Evolutionary conservation across 257 asterid genomes (phyloP).

Genomic region (Lycium ferocissimum): DNA sequence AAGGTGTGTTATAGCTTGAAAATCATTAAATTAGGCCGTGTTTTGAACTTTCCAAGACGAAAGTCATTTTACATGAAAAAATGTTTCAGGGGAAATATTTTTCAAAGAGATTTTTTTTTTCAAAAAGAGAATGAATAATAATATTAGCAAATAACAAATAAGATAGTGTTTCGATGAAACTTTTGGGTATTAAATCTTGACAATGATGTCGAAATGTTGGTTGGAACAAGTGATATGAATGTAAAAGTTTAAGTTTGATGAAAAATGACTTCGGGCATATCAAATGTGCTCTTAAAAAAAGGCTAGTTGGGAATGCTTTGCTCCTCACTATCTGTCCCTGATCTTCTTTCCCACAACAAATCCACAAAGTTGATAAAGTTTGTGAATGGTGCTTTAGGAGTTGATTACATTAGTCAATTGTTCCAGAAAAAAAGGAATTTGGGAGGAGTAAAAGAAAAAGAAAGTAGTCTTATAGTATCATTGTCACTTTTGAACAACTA

Average conservation of each 20-base stretch:
- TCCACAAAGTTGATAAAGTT: not conserved
- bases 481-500: not conserved
- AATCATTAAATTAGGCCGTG: no score
- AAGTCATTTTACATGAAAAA: no score
- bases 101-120: not conserved
- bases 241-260: no score
- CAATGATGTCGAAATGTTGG: not conserved
- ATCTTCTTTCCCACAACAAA: not conserved
- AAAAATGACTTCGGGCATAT: not conserved
- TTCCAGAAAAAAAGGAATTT: not conserved
- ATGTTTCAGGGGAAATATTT: not conserved
- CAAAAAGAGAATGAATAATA: not conserved
- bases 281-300: constrained; percentile 7
- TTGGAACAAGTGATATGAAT: not conserved
- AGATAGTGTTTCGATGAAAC: not conserved
- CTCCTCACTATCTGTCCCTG: not conserved
- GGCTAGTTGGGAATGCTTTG: not conserved
- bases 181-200: no score
- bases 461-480: not conserved
- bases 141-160: no score
- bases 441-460: not conserved
- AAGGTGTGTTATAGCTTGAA: not conserved
- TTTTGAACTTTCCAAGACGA: no score
- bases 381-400: not conserved
- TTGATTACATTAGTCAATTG: not conserved